Evolutionary conservation across 192 early-diverging fungal species (phyloP).

Genomic region (Rhizophagus clarus): DNA sequence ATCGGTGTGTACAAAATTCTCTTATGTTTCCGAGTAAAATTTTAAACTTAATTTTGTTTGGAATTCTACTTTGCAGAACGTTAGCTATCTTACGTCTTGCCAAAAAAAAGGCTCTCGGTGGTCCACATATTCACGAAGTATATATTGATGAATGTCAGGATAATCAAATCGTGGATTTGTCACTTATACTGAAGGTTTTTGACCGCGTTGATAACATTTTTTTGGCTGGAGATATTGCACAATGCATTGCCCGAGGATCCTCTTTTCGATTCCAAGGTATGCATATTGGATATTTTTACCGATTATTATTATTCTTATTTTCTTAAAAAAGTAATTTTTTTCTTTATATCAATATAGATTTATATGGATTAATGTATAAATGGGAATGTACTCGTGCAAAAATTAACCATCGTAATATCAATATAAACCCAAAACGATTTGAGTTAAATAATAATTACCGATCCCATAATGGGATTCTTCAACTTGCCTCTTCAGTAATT

Average conservation of each 20-base stretch:
- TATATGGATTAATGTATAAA: slow-evolving; percentile 1
- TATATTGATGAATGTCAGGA: slow-evolving; percentile 31
- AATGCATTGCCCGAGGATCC: slow-evolving; percentile 16
- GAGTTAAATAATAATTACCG: slow-evolving; percentile 23
- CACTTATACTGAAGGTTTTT: slow-evolving; percentile 19
- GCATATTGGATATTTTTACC: neutral
- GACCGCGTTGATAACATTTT: slow-evolving; percentile 8
- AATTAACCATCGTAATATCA: neutral
- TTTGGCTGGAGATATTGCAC: slow-evolving; percentile 25
- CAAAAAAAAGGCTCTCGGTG: slow-evolving; percentile 1
- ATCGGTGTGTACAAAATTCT: neutral
- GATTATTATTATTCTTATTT: neutral
- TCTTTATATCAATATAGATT: neutral
- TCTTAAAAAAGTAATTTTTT: neutral
- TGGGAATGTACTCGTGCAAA: slow-evolving; percentile 6
- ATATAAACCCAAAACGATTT: slow-evolving; percentile 12
- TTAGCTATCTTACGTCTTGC: slow-evolving; percentile 20
- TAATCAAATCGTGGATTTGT: slow-evolving; percentile 13
- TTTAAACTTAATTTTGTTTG: neutral
- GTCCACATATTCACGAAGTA: slow-evolving; percentile 21
- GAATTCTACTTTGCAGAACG: neutral
- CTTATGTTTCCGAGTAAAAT: neutral
- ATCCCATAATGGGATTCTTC: slow-evolving; percentile 22
- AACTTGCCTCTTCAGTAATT: slow-evolving; percentile 16
- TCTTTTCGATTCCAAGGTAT: slow-evolving; percentile 27